Percentiles rank a stretch among this genome's conserved stretches.
phyloP scores from a whole-genome alignment of 352 stramenopile genomes.

The Pythium oligandrum region DNA sequence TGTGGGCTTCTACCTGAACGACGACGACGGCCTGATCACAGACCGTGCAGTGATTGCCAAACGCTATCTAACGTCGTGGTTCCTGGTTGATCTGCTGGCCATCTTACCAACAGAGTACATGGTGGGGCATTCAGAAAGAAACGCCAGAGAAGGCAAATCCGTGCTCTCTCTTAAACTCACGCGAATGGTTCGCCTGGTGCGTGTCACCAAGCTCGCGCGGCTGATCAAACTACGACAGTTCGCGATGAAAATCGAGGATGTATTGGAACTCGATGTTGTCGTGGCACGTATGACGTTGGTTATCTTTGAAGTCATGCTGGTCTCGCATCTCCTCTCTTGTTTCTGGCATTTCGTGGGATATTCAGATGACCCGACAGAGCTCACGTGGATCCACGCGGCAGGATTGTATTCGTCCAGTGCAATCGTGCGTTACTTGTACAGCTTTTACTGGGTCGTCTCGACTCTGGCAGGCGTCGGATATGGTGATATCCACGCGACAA shows the following conservation, averaged over 20 bases:
- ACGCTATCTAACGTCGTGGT: slow-evolving; percentile 57
- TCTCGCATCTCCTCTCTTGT: slow-evolving; percentile 70
- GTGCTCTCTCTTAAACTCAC: slow-evolving; percentile 64
- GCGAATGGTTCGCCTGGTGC: slow-evolving; percentile 53
- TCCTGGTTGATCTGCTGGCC: slow-evolving; percentile 45
- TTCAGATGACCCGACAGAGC: slow-evolving; percentile 18
- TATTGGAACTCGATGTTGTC: slow-evolving; percentile 58
- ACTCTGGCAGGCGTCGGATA: slow-evolving; percentile 81
- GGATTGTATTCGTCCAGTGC: slow-evolving; percentile 23
- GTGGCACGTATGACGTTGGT: slow-evolving; percentile 55
- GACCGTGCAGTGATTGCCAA: slow-evolving; percentile 38
- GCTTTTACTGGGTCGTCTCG: slow-evolving; percentile 82
- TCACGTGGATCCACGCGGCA: slow-evolving; percentile 44
- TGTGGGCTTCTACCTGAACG: slow-evolving; percentile 52
- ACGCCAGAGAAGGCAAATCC: slow-evolving; percentile 20
- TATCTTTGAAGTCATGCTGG: slow-evolving; percentile 59
- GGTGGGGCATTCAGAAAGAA: slow-evolving; percentile 7
- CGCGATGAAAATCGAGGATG: slow-evolving; percentile 65
- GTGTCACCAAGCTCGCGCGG: slow-evolving; percentile 64
- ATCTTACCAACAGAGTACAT: slow-evolving; percentile 54
- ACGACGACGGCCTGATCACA: slow-evolving; percentile 57
- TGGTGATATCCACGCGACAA: slow-evolving; percentile 73
- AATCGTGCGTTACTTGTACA: slow-evolving; percentile 61
- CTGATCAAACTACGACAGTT: slow-evolving; percentile 71
- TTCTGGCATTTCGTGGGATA: slow-evolving; percentile 77